These are phyloP conservation scores for Cryptococcus deneoformans DNA, from an alignment of 1,284 basidiomycete genomes.

Conservation along the genomic window DNA sequence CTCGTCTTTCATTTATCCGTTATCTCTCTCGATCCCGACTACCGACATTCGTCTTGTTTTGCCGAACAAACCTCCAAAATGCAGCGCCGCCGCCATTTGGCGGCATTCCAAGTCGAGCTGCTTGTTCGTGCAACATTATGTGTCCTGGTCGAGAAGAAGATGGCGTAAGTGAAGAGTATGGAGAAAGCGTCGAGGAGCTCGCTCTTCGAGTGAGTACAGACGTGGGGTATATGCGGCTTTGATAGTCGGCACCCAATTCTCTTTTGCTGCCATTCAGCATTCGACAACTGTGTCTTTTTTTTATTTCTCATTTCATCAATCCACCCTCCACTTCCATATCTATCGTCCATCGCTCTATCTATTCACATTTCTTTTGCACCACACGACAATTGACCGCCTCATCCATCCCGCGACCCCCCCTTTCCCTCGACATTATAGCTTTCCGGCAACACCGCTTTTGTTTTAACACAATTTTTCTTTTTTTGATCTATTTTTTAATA, in stretches of 20 bases:
- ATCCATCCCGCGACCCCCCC: slow-evolving; percentile 49
- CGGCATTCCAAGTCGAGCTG: background rate
- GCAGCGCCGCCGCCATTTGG: slow-evolving; percentile 42
- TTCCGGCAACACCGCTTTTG: slow-evolving; percentile 6
- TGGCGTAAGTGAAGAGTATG: too few species aligned
- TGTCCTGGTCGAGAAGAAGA: too few species aligned
- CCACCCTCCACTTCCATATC: background rate
- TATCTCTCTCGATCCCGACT: slow-evolving; percentile 5
- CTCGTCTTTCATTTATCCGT: background rate
- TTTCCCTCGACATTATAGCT: slow-evolving; percentile 5
- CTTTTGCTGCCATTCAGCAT: background rate
- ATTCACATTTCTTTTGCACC: background rate
- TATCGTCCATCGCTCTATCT: background rate
- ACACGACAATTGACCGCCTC: slow-evolving; percentile 43
- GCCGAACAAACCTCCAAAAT: slow-evolving; percentile 32
- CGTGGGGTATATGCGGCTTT: slow-evolving; percentile 40
- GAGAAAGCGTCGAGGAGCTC: slow-evolving; percentile 20
- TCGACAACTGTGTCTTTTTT: slow-evolving; percentile 2
- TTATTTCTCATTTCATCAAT: background rate
- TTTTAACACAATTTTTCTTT: background rate
- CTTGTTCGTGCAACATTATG: too few species aligned
- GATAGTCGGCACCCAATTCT: slow-evolving; percentile 37
- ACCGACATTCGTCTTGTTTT: slow-evolving; percentile 1
- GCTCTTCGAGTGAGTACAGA: slow-evolving; percentile 42
- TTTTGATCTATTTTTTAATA: slow-evolving; percentile 2